A percentile compares a stretch with the other conserved stretches of the same genome.
Conservation (phyloP, 352 stramenopile genomes). For the Elongisporangium undulatum region DNA sequence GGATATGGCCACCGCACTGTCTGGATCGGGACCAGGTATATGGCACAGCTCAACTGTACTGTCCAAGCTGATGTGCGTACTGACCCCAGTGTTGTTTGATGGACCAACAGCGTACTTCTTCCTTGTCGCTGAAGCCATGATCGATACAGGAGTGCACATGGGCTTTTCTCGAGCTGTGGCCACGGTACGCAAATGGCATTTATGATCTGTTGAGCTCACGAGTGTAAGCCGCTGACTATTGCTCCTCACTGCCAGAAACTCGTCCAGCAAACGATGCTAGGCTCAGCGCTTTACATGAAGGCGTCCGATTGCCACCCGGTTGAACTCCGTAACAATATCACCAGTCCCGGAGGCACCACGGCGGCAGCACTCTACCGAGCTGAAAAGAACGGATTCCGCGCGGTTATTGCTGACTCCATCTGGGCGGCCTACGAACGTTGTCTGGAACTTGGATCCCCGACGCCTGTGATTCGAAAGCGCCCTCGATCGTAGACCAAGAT, state of each 20-base stretch:
- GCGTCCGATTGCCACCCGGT: constrained; percentile 88
- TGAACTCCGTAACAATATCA: constrained; percentile 93
- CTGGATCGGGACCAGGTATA: constrained; percentile 86
- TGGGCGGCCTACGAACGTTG: constrained; percentile 94
- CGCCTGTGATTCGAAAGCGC: constrained; percentile 60
- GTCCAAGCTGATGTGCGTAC: background rate
- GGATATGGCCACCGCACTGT: constrained; percentile 94
- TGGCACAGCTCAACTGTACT: background rate
- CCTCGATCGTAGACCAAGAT: constrained; percentile 35
- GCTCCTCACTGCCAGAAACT: constrained; percentile 60
- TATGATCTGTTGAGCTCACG: background rate
- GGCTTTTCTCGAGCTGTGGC: constrained; percentile 93
- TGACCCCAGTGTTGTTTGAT: background rate
- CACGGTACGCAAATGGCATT: constrained; percentile 27
- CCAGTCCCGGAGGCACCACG: constrained; percentile 92
- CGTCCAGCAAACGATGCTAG: constrained; percentile 93
- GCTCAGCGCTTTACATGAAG: constrained; percentile 92
- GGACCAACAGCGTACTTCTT: constrained; percentile 90
- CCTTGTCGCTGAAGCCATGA: constrained; percentile 94
- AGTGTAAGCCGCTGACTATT: background rate
- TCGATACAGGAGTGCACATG: constrained; percentile 94
- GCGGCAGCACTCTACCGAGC: constrained; percentile 92
- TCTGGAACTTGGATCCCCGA: constrained; percentile 90
- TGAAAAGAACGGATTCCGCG: constrained; percentile 95
- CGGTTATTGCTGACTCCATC: constrained; percentile 92